Percentiles rank a stretch among this genome's conserved stretches.
These are phyloP conservation scores for Coemansia sp. DNA, from an alignment of 192 early-diverging fungal genomes.

Conservation along the genomic window DNA sequence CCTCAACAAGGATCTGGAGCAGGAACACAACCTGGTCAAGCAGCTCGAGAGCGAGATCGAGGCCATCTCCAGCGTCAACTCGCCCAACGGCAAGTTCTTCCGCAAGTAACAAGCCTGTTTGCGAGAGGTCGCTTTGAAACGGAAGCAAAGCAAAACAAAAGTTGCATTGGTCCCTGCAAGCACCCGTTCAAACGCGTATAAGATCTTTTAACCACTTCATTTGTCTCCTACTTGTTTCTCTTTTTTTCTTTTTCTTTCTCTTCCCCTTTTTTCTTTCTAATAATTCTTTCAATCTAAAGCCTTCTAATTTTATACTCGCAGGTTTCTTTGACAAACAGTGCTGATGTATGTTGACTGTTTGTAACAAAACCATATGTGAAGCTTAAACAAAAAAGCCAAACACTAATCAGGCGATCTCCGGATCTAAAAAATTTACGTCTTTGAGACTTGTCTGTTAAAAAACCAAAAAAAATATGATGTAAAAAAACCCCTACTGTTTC, in stretches of 20 bases:
- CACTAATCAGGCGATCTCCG: no score
- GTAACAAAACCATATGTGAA: no score
- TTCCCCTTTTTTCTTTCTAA: slow-evolving; percentile 3
- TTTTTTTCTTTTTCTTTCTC: slow-evolving; percentile 1
- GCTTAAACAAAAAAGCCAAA: no score
- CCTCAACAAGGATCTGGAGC: slow-evolving; percentile 97
- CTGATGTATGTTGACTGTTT: no score
- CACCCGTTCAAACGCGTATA: not conserved
- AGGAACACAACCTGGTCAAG: slow-evolving; percentile 92
- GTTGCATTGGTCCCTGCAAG: slow-evolving; percentile 1
- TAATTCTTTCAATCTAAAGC: slow-evolving; percentile 8
- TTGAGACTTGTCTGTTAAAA: no score
- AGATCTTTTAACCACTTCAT: slow-evolving; percentile 1
- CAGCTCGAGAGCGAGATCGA: slow-evolving; percentile 80
- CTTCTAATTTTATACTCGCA: not conserved
- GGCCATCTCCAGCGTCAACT: slow-evolving; percentile 48
- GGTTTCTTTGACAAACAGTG: not conserved
- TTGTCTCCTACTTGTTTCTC: slow-evolving; percentile 7
- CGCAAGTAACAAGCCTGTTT: slow-evolving; percentile 40
- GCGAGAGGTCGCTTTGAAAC: not conserved
- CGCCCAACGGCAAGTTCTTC: slow-evolving; percentile 56
- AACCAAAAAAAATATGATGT: no score
- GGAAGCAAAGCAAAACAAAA: not conserved
- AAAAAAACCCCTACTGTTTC: no score
- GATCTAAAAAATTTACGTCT: no score